These are phyloP conservation scores for Pseudogymnoascus sp. DNA, from an alignment of 2,329 filamentous ascomycete species.

Conservation along the genomic window DNA sequence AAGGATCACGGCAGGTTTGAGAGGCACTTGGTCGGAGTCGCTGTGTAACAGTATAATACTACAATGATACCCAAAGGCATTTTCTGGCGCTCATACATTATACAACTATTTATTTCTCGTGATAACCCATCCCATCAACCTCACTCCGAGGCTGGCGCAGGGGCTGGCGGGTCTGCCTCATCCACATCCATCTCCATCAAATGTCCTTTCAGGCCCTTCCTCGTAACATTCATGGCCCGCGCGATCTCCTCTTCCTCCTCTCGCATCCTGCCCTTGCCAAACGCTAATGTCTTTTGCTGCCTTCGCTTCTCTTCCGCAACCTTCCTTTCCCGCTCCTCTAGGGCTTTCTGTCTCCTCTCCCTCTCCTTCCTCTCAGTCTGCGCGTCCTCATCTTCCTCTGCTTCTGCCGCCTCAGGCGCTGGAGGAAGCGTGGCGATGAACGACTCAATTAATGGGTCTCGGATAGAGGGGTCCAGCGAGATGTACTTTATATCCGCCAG, in stretches of 20 bases:
- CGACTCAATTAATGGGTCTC: conserved; percentile 59
- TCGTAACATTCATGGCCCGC: conserved; percentile 60
- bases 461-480: conserved; percentile 51
- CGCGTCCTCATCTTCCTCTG: conserved; percentile 45
- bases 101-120: background rate
- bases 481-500: conserved; percentile 64
- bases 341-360: conserved; percentile 56
- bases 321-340: conserved; percentile 55
- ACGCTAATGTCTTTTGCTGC: conserved; percentile 51
- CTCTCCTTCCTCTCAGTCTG: conserved; percentile 44
- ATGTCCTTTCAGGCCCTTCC: conserved; percentile 58
- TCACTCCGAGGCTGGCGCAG: background rate
- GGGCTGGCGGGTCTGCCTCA: conserved; percentile 11
- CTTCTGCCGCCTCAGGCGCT: conserved; percentile 42
- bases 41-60: background rate
- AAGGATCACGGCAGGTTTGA: background rate
- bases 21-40: background rate
- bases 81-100: background rate
- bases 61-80: conserved; percentile 3
- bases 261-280: conserved; percentile 52
- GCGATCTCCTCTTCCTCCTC: conserved; percentile 64
- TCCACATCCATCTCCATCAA: conserved; percentile 30
- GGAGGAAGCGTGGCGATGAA: conserved; percentile 59
- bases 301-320: conserved; percentile 58
- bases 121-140: background rate